A percentile compares a stretch with the other conserved stretches of the same genome.
Evolutionary conservation across 257 asterid species (phyloP).

Genomic region (Oldenlandia corymbosa): DNA sequence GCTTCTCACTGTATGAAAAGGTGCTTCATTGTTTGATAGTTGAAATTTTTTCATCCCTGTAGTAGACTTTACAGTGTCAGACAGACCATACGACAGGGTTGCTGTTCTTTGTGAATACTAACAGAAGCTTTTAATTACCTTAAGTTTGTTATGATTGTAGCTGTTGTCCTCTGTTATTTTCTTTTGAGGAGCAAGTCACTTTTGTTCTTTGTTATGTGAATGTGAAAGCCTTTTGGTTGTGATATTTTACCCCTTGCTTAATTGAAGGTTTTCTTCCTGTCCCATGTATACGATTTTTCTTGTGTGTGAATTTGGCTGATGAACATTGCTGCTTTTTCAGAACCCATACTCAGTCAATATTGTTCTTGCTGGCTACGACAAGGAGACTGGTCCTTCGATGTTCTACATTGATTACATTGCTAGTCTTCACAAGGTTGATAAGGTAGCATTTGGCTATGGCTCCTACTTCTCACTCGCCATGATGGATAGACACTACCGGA

Average conservation of each 20-base stretch:
- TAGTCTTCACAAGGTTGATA: constrained; percentile 82
- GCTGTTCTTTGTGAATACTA: not conserved
- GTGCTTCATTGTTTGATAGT: not conserved
- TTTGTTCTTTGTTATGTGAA: not conserved
- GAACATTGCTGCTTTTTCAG: constrained; percentile 28
- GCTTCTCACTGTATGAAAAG: not conserved
- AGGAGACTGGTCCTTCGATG: constrained; percentile 84
- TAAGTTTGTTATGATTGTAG: not conserved
- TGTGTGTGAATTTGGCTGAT: not conserved
- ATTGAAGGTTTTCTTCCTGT: not conserved
- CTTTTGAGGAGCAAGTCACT: not conserved
- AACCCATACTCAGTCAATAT: constrained; percentile 82
- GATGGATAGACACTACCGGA: constrained; percentile 89
- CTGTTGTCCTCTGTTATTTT: not conserved
- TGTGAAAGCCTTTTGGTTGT: not conserved
- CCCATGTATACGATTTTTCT: not conserved
- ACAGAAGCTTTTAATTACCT: not conserved
- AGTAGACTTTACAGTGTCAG: not conserved
- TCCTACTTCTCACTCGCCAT: constrained; percentile 80
- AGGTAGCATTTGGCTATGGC: constrained; percentile 91
- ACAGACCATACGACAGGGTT: not conserved
- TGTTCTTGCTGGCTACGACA: constrained; percentile 86
- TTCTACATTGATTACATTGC: constrained; percentile 82
- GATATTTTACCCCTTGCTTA: not conserved
- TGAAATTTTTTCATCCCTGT: not conserved